Evolutionary conservation across 2,329 filamentous ascomycete species (phyloP), one percentile per base, ranked within the genome.

Genomic region (Cytospora schulzeri): DNA sequence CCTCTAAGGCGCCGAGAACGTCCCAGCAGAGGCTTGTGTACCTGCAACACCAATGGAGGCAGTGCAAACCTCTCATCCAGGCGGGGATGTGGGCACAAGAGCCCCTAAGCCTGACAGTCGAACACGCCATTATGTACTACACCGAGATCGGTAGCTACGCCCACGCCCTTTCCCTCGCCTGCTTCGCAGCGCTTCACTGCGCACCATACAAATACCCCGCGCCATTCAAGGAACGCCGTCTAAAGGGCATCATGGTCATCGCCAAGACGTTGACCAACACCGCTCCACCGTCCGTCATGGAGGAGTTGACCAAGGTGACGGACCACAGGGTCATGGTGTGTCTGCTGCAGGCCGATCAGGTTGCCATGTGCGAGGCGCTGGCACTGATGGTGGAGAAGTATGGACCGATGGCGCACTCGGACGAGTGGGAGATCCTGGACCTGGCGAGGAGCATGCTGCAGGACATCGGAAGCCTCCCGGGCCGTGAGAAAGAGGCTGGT

Each of bases 311-410:
- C 41, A 69, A 66, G 41, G 68, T 68, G 57, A 67, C 71, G 26
- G 71, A 74, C 53, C 68, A 70, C 19, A 70, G 70, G 52, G 66
- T 75, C 2, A 62, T 72, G 17, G 68, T 68, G 1, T 68, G 67
- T 11, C 69, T 86, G 22, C 71, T 72, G 4, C 76, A 77, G 19
- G 78, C 83, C 12, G 84, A 87, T 63, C 83, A 83, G 66, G 78
- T 84, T 3, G 82, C 80, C 12, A 73, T 86, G 57, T 83, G 81
- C 66, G 83, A 87, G 68, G 80, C 81, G 62, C 71, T 87, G 17
- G 74, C 86, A 61, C 74, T 79, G 45, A 77, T 88, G 69, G 76
- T 83, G 15, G 67, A 80, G 24, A 73, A 77, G 33, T 77, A 80
- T 54, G 78, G 75, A 1, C 78, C 78, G 0, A 68, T 72, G 31